Base-by-base conservation (phyloP, 345 rosid genomes). In the Dipteronia sinensis region DNA sequence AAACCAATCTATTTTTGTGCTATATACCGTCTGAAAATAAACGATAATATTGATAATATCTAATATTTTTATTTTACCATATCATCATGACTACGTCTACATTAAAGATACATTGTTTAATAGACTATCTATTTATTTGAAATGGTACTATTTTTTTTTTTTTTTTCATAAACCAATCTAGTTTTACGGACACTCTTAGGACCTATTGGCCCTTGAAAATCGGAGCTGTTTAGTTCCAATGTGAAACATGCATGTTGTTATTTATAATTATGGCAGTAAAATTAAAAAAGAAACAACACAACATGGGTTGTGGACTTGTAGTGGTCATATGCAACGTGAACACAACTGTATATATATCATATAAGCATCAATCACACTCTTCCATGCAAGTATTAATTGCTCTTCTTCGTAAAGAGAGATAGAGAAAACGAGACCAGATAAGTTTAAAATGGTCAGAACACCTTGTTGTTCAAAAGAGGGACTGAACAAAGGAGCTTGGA, bases 401-500 rank as follows among this genome's bases (percentile, higher is more conserved):
- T 42, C 34, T 27, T 34, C 9, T 7, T 63, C 51, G 10, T 31
- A 61, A 59, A 62, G 69, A 29, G 47, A 22, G 70, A 67, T 38
- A 19, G 13, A 34, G 17, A 7, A 58, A 44, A 53, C 6, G 19
- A 34, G 17, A 7, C 27, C 13, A 34, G 65, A 13, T 13, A 10
- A 44, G 20, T 16, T n/a, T 40, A 6, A 63, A 70, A 72, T 70
- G 73, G 75, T 62, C 20, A 71, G 80, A 63, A 49, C 40, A 40
- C 64, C 71, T 56, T 51, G 40, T 67, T 80, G 76, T 17, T 78
- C 76, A 15, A 64, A 72, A 47, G 71, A 77, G 64, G 76, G 62
- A 22, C 53, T 78, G 53, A 78, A 71, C 40, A 78, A 51, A 51
- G 80, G 80, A 51, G 71, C 80, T 51, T 71, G 80, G 80, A 72